Evolutionary conservation across 306 rosid species (phyloP).

Genomic region (Pterocarpus macrocarpus): DNA sequence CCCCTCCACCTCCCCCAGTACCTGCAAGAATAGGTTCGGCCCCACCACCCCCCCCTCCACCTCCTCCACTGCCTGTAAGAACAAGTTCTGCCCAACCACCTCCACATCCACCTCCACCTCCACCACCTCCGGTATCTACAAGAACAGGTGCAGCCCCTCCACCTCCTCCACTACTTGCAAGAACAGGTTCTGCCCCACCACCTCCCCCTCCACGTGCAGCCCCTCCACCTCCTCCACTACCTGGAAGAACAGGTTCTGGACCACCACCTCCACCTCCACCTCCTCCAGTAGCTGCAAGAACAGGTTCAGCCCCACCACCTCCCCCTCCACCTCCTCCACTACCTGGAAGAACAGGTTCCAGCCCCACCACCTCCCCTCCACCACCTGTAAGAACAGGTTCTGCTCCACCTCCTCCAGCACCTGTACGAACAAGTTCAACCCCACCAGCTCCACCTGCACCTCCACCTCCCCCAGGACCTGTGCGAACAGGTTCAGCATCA

Average conservation of each 20-base stretch:
- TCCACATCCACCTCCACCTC: constrained; percentile 49
- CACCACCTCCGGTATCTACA: constrained; percentile 42
- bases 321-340: constrained; percentile 49
- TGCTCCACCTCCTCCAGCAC: constrained; percentile 46
- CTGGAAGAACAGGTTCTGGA: constrained; percentile 30
- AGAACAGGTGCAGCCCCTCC: constrained; percentile 45
- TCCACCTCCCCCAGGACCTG: background rate
- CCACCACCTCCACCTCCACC: constrained; percentile 54
- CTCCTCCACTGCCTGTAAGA: constrained; percentile 9
- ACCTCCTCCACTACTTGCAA: constrained; percentile 29
- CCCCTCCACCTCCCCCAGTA: background rate
- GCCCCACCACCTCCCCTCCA: constrained; percentile 49
- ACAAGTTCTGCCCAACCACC: background rate
- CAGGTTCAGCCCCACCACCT: constrained; percentile 10
- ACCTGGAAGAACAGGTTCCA: background rate
- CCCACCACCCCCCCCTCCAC: constrained; percentile 41
- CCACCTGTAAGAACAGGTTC: constrained; percentile 37
- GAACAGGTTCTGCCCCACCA: constrained; percentile 26
- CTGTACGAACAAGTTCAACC: constrained; percentile 26
- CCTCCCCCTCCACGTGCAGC: constrained; percentile 39
- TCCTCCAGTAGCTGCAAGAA: constrained; percentile 17
- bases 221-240: constrained; percentile 59
- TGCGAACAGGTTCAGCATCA: constrained; percentile 32
- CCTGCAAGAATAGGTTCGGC: constrained; percentile 11
- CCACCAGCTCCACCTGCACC: constrained; percentile 57